Conservation (phyloP, 2,329 filamentous ascomycete species). For the Microascus cirrosus region DNA sequence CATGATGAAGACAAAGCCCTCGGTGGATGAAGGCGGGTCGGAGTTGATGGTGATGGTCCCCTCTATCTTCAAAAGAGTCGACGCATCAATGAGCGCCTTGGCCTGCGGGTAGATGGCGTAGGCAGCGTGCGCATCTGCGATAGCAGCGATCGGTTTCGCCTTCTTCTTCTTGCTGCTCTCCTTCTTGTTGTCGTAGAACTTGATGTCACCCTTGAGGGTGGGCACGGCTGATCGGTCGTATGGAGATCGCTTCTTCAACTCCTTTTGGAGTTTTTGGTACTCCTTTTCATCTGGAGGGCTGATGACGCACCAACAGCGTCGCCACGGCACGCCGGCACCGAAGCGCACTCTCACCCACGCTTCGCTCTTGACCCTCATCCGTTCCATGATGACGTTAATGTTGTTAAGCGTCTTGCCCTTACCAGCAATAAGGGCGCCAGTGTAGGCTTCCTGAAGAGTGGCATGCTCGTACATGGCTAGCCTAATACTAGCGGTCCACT, state of each 20-base stretch:
- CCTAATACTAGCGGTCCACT: constrained; percentile 93
- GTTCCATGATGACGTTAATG: constrained; percentile 80
- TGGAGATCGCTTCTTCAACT: constrained; percentile 66
- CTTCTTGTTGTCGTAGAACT: constrained; percentile 77
- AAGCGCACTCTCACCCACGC: constrained; percentile 95
- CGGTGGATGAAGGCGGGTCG: constrained; percentile 62
- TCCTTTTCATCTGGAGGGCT: constrained; percentile 91
- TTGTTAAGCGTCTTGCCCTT: constrained; percentile 86
- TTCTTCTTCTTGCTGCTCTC: constrained; percentile 85
- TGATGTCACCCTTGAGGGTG: constrained; percentile 75
- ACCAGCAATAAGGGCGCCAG: constrained; percentile 85
- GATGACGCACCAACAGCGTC: constrained; percentile 93
- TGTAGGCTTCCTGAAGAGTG: constrained; percentile 91
- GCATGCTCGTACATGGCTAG: constrained; percentile 91
- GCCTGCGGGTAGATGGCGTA: constrained; percentile 95
- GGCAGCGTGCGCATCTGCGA: constrained; percentile 81
- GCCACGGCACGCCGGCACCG: constrained; percentile 91
- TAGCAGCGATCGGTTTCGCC: constrained; percentile 76
- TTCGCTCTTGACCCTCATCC: constrained; percentile 64
- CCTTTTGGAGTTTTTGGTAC: constrained; percentile 71
- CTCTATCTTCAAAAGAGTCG: constrained; percentile 88
- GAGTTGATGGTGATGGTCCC: constrained; percentile 82
- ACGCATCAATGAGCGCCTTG: constrained; percentile 87
- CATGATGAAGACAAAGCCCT: constrained; percentile 98
- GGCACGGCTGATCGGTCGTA: constrained; percentile 65